A percentile compares a stretch with the other conserved stretches of the same genome.
Conservation (phyloP, 257 asterid species). For the Penstemon davidsonii region DNA sequence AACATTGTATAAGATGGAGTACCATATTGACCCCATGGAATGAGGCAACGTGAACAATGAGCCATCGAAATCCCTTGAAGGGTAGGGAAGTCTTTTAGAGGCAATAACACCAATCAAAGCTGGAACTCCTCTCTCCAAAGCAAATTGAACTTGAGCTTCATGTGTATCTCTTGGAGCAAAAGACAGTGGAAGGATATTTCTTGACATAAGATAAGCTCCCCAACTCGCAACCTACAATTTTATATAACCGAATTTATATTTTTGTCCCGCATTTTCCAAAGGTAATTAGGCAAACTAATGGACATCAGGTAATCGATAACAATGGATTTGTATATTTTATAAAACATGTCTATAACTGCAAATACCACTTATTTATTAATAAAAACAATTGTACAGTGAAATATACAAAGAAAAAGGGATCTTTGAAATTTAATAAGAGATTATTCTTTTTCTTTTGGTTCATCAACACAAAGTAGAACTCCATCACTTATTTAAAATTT, state of each 20-base stretch:
- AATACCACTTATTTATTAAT: no score
- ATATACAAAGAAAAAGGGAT: no score
- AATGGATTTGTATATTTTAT: no score
- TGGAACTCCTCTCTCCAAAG: constrained; percentile 47
- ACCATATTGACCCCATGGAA: constrained; percentile 48
- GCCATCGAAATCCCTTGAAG: constrained; percentile 49
- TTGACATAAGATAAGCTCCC: constrained; percentile 44
- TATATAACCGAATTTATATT: background rate
- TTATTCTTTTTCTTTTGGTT: no score
- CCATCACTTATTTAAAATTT: background rate
- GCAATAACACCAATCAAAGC: constrained; percentile 43
- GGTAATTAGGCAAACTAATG: no score
- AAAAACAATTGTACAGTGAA: no score
- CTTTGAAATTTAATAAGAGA: no score
- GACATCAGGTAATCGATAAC: no score
- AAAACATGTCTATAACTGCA: no score
- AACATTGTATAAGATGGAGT: background rate
- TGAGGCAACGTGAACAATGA: constrained; percentile 49
- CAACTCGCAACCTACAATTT: constrained; percentile 43
- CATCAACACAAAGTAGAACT: no score
- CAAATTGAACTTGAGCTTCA: constrained; percentile 47
- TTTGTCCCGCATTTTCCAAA: no score
- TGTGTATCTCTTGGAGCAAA: constrained; percentile 47
- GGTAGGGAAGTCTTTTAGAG: constrained; percentile 48
- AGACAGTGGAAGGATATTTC: constrained; percentile 42